These are phyloP conservation scores for Scleroderma bovista DNA, from an alignment of 768 basidiomycete species.

Conservation along the genomic window DNA sequence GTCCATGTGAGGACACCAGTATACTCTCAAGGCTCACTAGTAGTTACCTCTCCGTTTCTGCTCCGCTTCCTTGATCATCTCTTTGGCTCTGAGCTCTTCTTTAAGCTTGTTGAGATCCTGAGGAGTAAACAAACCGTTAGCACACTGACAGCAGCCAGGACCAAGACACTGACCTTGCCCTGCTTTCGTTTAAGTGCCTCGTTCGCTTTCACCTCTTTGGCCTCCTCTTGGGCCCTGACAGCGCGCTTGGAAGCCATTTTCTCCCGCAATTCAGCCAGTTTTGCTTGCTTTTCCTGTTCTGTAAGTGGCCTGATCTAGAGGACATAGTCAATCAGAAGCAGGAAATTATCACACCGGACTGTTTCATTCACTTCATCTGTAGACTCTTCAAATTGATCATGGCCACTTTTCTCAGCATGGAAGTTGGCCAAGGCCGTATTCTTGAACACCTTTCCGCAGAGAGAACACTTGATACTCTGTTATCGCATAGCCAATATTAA, in stretches of 20 bases:
- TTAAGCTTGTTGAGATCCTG: slow-evolving; percentile 69
- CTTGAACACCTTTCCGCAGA: slow-evolving; percentile 82
- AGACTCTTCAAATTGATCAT: slow-evolving; percentile 94
- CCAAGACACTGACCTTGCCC: slow-evolving; percentile 52
- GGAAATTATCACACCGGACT: slow-evolving; percentile 3
- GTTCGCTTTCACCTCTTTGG: slow-evolving; percentile 64
- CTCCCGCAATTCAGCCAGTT: slow-evolving; percentile 68
- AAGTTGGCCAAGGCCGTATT: slow-evolving; percentile 86
- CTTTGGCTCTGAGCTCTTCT: slow-evolving; percentile 74
- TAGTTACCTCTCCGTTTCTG: slow-evolving; percentile 66
- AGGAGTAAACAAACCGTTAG: background rate
- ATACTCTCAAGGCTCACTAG: background rate
- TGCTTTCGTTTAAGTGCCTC: slow-evolving; percentile 81
- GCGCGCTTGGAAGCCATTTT: slow-evolving; percentile 82
- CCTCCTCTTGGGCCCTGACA: slow-evolving; percentile 65
- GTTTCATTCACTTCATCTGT: slow-evolving; percentile 69
- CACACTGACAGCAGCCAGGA: background rate
- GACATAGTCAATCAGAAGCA: background rate
- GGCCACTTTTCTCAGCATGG: slow-evolving; percentile 93
- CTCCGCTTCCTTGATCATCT: slow-evolving; percentile 79
- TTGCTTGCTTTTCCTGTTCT: slow-evolving; percentile 86
- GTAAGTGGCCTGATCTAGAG: slow-evolving; percentile 85
- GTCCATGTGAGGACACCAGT: background rate
- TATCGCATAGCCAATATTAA: background rate
- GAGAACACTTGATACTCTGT: slow-evolving; percentile 77